Conservation (phyloP, 768 basidiomycete species). For the Tephrocybe sp. region DNA sequence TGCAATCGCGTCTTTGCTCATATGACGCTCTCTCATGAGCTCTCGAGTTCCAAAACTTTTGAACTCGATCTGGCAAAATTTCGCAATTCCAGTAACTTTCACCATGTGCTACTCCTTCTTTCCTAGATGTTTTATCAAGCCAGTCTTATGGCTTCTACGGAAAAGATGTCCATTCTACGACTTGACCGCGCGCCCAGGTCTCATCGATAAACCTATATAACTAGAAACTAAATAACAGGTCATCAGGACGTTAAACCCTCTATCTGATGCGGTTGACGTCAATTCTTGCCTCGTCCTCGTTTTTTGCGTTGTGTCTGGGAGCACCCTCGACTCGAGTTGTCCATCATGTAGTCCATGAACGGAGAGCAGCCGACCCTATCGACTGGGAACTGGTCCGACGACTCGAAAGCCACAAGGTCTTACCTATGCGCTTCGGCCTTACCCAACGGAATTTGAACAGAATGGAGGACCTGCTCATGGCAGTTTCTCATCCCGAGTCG, state of each 20-base stretch:
- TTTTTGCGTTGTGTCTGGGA: constrained; percentile 18
- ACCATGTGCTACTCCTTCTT: too few species aligned
- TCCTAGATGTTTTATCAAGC: too few species aligned
- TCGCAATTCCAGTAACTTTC: too few species aligned
- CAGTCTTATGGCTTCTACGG: too few species aligned
- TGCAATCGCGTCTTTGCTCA: too few species aligned
- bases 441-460: constrained; percentile 44
- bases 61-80: too few species aligned
- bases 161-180: too few species aligned
- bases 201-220: neutral
- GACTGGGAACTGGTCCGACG: constrained; percentile 24
- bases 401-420: constrained; percentile 22
- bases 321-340: constrained; percentile 21
- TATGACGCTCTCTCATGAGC: too few species aligned
- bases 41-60: too few species aligned
- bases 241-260: neutral
- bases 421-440: constrained; percentile 53
- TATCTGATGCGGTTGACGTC: constrained; percentile 7
- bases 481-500: constrained; percentile 52
- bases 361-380: constrained; percentile 25
- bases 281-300: constrained; percentile 1
- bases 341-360: constrained; percentile 30
- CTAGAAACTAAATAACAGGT: neutral
- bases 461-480: constrained; percentile 44
- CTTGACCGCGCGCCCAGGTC: neutral